Percentiles rank a stretch among this genome's conserved stretches.
Evolutionary conservation across 192 early-diverging fungal species (phyloP).

Genomic region (Cladochytrium replicatum): DNA sequence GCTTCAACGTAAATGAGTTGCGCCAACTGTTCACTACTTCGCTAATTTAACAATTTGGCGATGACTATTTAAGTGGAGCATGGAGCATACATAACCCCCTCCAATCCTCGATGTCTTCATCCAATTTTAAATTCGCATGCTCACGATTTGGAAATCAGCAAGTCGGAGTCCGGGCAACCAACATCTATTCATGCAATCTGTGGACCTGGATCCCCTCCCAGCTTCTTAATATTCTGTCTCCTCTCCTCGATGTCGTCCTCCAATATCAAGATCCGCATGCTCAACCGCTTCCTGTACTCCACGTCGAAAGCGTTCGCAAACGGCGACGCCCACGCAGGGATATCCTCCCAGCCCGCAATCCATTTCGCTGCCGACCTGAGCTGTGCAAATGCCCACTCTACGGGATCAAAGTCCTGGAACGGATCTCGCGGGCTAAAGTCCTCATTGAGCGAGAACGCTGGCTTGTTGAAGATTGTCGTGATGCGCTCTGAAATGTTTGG

Average conservation of each 20-base stretch:
- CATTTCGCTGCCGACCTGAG: background rate
- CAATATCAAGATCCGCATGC: slow-evolving; percentile 24
- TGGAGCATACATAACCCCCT: too few species aligned
- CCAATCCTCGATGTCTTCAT: too few species aligned
- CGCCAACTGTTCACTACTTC: too few species aligned
- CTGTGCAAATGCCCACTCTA: background rate
- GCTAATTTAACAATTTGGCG: too few species aligned
- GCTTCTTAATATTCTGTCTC: slow-evolving; percentile 11
- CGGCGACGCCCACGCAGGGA: slow-evolving; percentile 27
- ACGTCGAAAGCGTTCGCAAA: slow-evolving; percentile 37
- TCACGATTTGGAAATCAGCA: too few species aligned
- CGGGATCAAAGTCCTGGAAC: background rate
- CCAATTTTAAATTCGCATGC: too few species aligned
- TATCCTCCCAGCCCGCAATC: background rate
- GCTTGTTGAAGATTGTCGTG: background rate
- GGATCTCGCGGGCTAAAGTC: background rate
- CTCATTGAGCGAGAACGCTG: background rate
- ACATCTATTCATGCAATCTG: background rate
- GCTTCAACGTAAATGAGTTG: too few species aligned
- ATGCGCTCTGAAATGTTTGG: background rate
- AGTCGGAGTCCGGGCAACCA: background rate
- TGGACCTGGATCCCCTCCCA: slow-evolving; percentile 1
- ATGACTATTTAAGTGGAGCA: too few species aligned
- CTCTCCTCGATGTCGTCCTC: slow-evolving; percentile 27
- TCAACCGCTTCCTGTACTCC: slow-evolving; percentile 34